A percentile compares a stretch with the other conserved stretches of the same genome.
Conservation (phyloP, 179 eudicot species). For the Silene coronaria region DNA sequence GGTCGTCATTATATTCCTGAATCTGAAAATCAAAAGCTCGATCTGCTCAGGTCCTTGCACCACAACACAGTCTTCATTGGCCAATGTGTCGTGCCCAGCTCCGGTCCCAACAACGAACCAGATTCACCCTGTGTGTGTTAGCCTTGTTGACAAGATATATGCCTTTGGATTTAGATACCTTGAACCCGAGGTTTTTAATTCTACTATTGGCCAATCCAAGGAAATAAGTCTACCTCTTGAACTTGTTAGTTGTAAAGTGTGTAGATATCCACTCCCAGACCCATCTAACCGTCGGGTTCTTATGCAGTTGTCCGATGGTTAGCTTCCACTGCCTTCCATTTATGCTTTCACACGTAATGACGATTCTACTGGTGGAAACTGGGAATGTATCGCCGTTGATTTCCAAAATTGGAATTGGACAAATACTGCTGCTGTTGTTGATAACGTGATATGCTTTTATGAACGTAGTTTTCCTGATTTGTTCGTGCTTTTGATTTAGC, state of each 20-base stretch:
- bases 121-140: background rate
- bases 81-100: too few species aligned
- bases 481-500: slow-evolving; percentile 6
- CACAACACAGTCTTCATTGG: too few species aligned
- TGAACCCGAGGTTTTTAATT: slow-evolving; percentile 3
- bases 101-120: too few species aligned
- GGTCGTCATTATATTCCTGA: too few species aligned
- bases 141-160: background rate
- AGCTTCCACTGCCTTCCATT: background rate
- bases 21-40: too few species aligned
- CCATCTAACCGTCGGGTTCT: slow-evolving; percentile 3
- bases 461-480: background rate
- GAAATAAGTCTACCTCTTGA: background rate
- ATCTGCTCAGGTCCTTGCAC: too few species aligned
- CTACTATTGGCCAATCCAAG: background rate
- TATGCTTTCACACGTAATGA: background rate
- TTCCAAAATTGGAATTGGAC: background rate
- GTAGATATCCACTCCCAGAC: background rate
- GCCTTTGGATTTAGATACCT: background rate
- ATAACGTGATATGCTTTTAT: background rate
- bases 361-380: background rate
- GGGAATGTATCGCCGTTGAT: background rate
- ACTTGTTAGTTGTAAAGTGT: background rate
- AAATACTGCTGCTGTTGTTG: slow-evolving; percentile 1
- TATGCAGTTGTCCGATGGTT: background rate